A percentile compares a stretch with the other conserved stretches of the same genome.
Evolutionary conservation across 768 basidiomycete species (phyloP).

Genomic region (Boletellus emodensis): DNA sequence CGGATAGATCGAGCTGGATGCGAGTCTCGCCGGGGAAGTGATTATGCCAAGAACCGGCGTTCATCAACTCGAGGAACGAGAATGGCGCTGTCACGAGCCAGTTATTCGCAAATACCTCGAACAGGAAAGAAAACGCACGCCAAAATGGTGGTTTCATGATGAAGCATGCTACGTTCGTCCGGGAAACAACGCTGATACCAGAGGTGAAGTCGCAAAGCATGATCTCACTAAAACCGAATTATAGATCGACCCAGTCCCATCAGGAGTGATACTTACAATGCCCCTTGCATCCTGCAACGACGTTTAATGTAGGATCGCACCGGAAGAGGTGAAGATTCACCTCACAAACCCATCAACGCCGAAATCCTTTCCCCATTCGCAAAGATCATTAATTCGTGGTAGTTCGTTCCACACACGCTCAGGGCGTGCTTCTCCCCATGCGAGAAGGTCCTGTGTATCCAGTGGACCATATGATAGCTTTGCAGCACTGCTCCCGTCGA

Average conservation of each 20-base stretch:
- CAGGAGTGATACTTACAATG: background rate
- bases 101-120: too few relatives aligned
- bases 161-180: background rate
- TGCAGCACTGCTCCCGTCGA: background rate
- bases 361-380: background rate
- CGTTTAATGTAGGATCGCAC: background rate
- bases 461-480: background rate
- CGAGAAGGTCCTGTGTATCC: background rate
- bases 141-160: too few relatives aligned
- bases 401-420: background rate
- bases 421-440: background rate
- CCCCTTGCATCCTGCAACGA: background rate
- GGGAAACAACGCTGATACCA: background rate
- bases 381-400: background rate
- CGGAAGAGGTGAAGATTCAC: background rate
- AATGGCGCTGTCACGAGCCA: background rate
- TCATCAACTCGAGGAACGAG: constrained; percentile 7
- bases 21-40: constrained; percentile 26
- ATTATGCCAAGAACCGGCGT: constrained; percentile 24
- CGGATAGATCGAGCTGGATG: constrained; percentile 14
- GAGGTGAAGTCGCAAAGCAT: background rate
- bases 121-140: too few relatives aligned
- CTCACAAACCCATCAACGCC: background rate
- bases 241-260: too few relatives aligned
- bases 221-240: background rate